phyloP scores from a whole-genome alignment of 148 eudicot species.

The Camellia lanceoleosa region DNA sequence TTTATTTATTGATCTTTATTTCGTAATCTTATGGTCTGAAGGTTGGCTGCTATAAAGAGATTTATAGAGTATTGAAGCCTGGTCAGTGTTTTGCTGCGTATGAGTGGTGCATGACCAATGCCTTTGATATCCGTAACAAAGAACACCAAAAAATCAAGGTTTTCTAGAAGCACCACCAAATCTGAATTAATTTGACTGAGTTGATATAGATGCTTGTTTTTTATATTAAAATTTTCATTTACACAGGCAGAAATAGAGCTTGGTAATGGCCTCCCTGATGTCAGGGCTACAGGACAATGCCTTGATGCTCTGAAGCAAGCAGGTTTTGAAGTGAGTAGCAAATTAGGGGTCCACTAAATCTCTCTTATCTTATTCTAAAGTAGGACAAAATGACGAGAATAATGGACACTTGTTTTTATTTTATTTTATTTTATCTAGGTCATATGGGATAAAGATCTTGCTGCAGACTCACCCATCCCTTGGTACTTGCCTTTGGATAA shows the following conservation, averaged over 20 bases:
- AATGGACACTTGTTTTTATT: neutral
- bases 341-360: neutral
- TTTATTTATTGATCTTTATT: neutral
- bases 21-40: constrained; percentile 17
- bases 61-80: constrained; percentile 82
- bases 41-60: constrained; percentile 93
- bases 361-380: neutral
- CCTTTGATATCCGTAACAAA: constrained; percentile 67
- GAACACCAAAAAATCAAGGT: constrained; percentile 93
- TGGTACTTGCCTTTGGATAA: constrained; percentile 91
- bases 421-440: constrained; percentile 37
- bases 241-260: constrained; percentile 84
- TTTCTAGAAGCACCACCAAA: constrained; percentile 4
- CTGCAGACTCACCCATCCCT: constrained; percentile 71
- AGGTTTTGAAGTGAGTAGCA: constrained; percentile 82
- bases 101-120: constrained; percentile 95
- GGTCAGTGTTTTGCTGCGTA: constrained; percentile 92
- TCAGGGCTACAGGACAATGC: constrained; percentile 69
- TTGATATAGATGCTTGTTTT: neutral
- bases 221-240: neutral
- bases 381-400: neutral
- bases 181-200: neutral
- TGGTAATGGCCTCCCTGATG: constrained; percentile 93
- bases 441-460: constrained; percentile 84
- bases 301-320: constrained; percentile 86